Evolutionary conservation across 257 asterid species (phyloP), one percentile per base, ranked within the genome.

Genomic region (Asclepias syriaca): DNA sequence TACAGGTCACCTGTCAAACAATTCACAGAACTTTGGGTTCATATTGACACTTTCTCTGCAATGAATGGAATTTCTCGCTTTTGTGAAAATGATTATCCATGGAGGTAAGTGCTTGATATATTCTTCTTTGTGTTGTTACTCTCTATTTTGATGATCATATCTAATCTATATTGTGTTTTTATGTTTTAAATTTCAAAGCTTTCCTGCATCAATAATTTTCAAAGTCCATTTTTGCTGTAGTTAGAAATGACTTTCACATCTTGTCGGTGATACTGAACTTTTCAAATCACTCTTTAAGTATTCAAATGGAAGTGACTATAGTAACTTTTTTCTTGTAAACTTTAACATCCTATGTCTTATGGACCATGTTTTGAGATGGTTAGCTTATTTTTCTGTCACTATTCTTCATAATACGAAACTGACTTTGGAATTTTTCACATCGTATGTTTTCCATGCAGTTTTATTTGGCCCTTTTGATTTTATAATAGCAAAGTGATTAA

Each of bases 41-140:
- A 94, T 66, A 81, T 94, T 67, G 99, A 94, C 87, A 86, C 97
- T 58, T 89, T 83, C 71, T 87, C 97, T 58, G 97, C 97, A 58
- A 91, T 91, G 90, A 94, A 87, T 79, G 99, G 99, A 59, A 84
- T 94, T 73, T 91, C 99, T 22, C 96, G 99, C 68, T 94, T 94
- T 81, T 87, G 93, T 72, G 99, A 94, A 83, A 80, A 80, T 79
- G 79, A 74, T 57, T 80, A 80, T 53, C 90, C 93, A 19, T 94
- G 99, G 97, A 75, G 97, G 99, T 91, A 88, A 56, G 55, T 19
- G 15, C 19, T 56, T 43, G 50, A 71, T 43, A 5, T 3, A 13
- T 32, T n/a, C 37, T 68, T 71, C 40, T 73, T 64, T 53, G 3
- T 39, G n/a, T 2, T 11, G 2, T 13, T 53, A 8, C 49, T 9